Base-by-base conservation (phyloP, 1,284 basidiomycete genomes). In the Chiua sp. region DNA sequence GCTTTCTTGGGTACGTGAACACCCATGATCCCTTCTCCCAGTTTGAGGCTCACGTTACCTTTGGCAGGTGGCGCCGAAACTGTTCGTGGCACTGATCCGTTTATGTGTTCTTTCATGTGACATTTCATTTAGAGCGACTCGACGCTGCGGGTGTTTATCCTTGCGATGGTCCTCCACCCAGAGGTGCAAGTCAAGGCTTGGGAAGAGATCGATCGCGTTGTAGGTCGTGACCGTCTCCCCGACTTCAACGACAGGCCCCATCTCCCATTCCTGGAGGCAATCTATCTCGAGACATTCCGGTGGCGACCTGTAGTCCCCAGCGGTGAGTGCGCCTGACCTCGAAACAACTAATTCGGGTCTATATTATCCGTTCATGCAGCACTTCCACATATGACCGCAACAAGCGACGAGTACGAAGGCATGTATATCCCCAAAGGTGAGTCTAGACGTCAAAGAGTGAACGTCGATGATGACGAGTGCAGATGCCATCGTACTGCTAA, bases 401-500 rank as follows among this genome's bases (percentile, higher is more conserved):
- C 51, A 8, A 68, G 64, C 28, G 74, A 75, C 47, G 46, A 72
- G 16, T 74, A 73, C 26, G 53, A 75, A 7, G 74, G 70, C 30
- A 74, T 75, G 64, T 71, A 72, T 37, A 71, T 73, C 8, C 70
- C 71, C 5, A 69, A 75, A 55, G 72, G 74, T 70, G 50, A 55
- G 72, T 28, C 13, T n/a, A 13, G n/a, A 22, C 22, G 42, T 16
- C 0, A 13, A 35, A 26, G 30, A 18, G 7, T 30, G 18, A 6
- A 28, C 15, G 2, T 57, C n/a, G 2, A 47, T 15, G 30, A 30
- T 7, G 22, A n/a, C 6, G 10, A 7, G 37, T 22, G 7, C 50
- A 75, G 73, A 63, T 4, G 62, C 64, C 10, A 62, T 66, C 37
- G 59, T 75, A 2, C 11, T 75, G 26, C 30, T 55, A 16, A 75